Base-by-base conservation (phyloP, 345 rosid genomes). In the Mercurialis annua region DNA sequence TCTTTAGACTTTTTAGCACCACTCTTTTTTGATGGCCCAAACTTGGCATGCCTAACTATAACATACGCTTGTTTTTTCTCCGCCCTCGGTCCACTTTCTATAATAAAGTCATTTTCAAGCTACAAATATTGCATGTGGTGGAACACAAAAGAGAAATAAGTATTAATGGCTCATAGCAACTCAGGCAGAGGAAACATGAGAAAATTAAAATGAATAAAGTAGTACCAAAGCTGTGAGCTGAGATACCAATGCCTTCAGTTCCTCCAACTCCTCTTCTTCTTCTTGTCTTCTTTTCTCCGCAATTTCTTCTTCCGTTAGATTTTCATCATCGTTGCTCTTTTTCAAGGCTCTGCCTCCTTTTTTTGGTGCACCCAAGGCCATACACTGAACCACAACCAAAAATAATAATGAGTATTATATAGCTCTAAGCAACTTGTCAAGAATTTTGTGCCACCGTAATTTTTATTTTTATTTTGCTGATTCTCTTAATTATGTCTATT, bases 71-170 rank as follows among this genome's bases (percentile, higher is more conserved):
- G 84, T 17, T 61, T 72, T 55, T 49, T 88, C 81, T 83, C 90
- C 63, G 85, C 84, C 43, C 61, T 72, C 12, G 92, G 97, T 21
- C 86, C 92, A 66, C 81, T 88, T 66, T 92, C 97, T 58, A 92
- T 78, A 36, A 85, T 48, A 38, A 82, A 52, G 46, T 62, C 80
- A 76, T 84, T 97, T 73, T 73, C 85, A 50, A 92, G 76, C 98
- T 90, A 74, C 69, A n/a, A 64, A 10, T 62, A 40, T 59, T 63
- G 43, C 17, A 65, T 51, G 64, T 14, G 12, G 31, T 26, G 24
- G 49, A 43, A 40, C 50, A 65, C 48, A 27, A 4, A 36, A 44
- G 53, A n/a, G n/a, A n/a, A n/a, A n/a, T n/a, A n/a, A n/a, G 14
- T 5, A n/a, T 34, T 44, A 29, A 66, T 3, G 49, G 56, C 21